Conservation (phyloP, 1,284 basidiomycete genomes). For the Ganoderma resinaceum region DNA sequence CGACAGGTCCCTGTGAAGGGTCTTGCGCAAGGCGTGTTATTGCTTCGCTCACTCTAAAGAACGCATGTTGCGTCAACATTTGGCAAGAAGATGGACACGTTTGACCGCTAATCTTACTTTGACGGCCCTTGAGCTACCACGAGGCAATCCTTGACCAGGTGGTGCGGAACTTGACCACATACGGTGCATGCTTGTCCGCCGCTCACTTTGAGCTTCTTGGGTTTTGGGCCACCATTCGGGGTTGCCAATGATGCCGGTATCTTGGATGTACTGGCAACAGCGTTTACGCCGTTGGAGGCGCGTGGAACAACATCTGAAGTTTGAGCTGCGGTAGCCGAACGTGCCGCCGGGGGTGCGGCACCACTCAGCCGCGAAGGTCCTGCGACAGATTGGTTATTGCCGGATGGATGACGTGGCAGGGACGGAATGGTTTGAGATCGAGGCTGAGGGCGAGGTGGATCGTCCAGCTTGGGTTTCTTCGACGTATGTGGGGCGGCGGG, state of each 20-base stretch:
- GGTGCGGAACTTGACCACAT: constrained; percentile 51
- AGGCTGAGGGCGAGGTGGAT: neutral
- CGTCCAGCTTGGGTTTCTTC: constrained; percentile 26
- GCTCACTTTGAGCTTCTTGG: constrained; percentile 50
- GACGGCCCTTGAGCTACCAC: constrained; percentile 53
- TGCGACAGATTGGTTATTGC: constrained; percentile 15
- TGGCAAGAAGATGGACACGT: neutral
- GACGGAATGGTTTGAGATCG: neutral
- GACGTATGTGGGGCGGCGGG: constrained; percentile 9
- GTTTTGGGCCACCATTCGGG: constrained; percentile 33
- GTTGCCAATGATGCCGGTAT: constrained; percentile 43
- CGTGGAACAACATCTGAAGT: constrained; percentile 11
- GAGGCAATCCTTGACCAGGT: constrained; percentile 61
- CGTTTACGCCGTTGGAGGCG: constrained; percentile 15
- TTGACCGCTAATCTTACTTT: constrained; percentile 47
- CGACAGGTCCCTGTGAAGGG: constrained; percentile 44
- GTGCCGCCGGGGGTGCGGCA: neutral
- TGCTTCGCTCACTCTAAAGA: constrained; percentile 23
- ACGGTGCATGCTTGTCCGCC: constrained; percentile 47
- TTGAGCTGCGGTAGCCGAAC: constrained; percentile 21
- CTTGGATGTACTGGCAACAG: constrained; percentile 42
- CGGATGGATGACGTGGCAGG: neutral
- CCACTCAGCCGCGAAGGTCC: constrained; percentile 20
- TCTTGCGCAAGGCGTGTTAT: constrained; percentile 56
- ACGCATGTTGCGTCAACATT: constrained; percentile 2